phyloP scores from a whole-genome alignment of 257 asterid genomes.

The Salvia miltiorrhiza region DNA sequence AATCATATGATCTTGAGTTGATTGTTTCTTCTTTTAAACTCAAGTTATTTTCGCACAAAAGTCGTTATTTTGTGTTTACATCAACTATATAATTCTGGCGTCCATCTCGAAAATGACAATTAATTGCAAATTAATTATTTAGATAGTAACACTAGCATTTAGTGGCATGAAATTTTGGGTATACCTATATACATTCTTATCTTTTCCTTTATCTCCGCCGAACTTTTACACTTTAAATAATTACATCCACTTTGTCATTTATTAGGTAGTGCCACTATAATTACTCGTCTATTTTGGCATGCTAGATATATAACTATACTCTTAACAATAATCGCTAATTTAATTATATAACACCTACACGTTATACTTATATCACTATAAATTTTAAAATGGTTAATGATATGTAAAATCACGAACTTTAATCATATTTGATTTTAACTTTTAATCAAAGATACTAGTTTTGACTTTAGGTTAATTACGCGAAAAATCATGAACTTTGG shows the following conservation, averaged over 20 bases:
- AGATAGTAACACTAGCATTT: background rate
- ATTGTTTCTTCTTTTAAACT: no score
- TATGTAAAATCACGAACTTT: no score
- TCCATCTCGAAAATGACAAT: background rate
- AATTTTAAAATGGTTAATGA: no score
- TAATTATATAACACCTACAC: no score
- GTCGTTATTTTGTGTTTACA: background rate
- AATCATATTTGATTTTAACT: no score
- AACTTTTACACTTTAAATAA: background rate
- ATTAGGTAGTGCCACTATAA: background rate
- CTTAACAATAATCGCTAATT: no score
- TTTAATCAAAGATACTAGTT: no score
- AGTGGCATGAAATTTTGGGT: conserved; percentile 11
- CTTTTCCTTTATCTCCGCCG: background rate
- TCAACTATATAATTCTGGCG: background rate
- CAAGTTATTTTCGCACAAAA: background rate
- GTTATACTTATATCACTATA: no score
- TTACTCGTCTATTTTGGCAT: background rate
- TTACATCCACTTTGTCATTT: conserved; percentile 9
- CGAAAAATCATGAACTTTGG: no score
- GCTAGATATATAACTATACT: background rate
- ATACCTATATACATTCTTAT: background rate
- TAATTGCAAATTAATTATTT: background rate
- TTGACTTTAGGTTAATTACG: no score
- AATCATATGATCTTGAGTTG: background rate